Evolutionary conservation across 2,329 filamentous ascomycete genomes (phyloP), one percentile per base, ranked within the genome.

Genomic region (Aureobasidium sp.): DNA sequence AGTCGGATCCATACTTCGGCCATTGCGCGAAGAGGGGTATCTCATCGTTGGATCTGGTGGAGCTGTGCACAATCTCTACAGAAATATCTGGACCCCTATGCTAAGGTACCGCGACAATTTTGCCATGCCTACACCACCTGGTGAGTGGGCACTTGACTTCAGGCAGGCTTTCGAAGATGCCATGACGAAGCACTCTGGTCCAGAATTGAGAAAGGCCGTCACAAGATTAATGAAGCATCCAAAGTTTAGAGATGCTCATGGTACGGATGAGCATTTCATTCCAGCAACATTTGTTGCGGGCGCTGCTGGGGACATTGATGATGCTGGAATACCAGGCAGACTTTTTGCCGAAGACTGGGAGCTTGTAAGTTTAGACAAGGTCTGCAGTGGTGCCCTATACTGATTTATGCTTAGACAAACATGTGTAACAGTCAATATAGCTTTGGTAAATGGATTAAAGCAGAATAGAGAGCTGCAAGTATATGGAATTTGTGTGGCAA

Each of bases 181-280:
- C 0, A 71, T 85, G 30, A 68, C 70, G 1, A 74, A 76, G 52
- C 78, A 74, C 38, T 48, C 71, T 3, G 81, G 81, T 0, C 80
- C 80, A 4, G 63, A 66, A 19, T 62, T 85, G 45, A 66, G 80
- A 3, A 70, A 77, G 2, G 77, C 73, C 0, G 71, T 83, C 50
- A 80, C 79, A 2, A 72, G 81, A 27, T 62, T 86, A 59, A 85
- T 86, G 81, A 85, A 86, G 69, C 79, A 85, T 61, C 82, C 83
- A 0, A 70, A 73, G 44, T 86, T 77, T 61, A 68, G 83, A n/a
- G 82, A 85, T 60, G 83, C 84, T 0, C 83, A 86, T 67, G 83
- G 74, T 1, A 86, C 83, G 0, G 83, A 87, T 61, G 84, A 86
- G 62, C 83, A 86, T 62, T 86, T 83, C 58, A 84, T 86, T 78